Evolutionary conservation across 2,329 filamentous ascomycete genomes (phyloP), one percentile per base, ranked within the genome.

Genomic region (Colletotrichum australisinense): DNA sequence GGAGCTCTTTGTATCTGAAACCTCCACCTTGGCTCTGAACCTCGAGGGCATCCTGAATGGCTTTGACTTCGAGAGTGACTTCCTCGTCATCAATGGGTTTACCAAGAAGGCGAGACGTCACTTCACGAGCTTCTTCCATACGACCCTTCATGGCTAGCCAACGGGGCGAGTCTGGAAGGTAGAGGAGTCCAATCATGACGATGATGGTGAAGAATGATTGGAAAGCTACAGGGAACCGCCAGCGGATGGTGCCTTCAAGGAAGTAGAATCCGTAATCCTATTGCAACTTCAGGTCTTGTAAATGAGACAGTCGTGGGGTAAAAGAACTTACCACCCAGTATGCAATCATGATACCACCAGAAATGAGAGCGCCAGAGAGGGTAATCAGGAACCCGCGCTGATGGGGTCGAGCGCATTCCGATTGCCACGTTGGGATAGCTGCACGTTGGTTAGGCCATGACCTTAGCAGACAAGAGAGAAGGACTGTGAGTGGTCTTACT

Each of bases 81-180:
- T 79, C 76, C 1, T 75, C 67, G n/a, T 80, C 74, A 8, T 80
- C 78, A 5, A 77, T 49, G 1, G 75, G 69, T 26, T 76, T 77
- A 9, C 77, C 78, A 7, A 81, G 75, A 0, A 81, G 75, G 2
- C 79, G 76, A 6, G 70, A 68, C 9, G 77, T 79, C 5, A 79
- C 77, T 3, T 75, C 68, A 5, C 76, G 75, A 5, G 79, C 78
- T 24, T 81, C 79, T 1, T 74, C 69, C 56, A 76, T 76, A 42
- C 77, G 62, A n/a, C 79, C 80, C 75, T 81, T 79, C 72, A 80
- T 78, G 2, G 83, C 80, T 3, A 84, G 77, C 82, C 82, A 84
- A 56, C 83, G 78, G 1, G 79, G 83, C 0, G 79, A 81, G 59
- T 81, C 79, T 22, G 79, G 79, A 5, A 84, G 78, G 46, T 78